Evolutionary conservation across 805 yeast genomes (phyloP).

Genomic region (Myxozyma lipomycoides): DNA sequence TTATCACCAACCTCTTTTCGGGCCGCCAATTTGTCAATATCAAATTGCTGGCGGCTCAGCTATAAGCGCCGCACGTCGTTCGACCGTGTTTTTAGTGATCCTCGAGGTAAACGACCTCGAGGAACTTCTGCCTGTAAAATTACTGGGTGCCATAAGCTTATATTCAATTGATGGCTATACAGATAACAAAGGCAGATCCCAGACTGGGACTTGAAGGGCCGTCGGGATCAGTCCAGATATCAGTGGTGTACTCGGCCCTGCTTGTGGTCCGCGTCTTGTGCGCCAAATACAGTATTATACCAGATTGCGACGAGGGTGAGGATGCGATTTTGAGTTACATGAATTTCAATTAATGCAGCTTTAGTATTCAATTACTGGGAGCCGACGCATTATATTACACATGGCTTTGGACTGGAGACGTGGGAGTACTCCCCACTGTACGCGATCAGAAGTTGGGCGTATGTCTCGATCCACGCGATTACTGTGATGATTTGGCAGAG

Average conservation of each 20-base stretch:
- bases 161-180: no score
- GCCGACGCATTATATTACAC: slow-evolving; percentile 70
- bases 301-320: slow-evolving; percentile 78
- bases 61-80: no score
- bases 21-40: no score
- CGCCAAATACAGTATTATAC: slow-evolving; percentile 60
- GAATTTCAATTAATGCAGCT: not conserved
- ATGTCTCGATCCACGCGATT: slow-evolving; percentile 48
- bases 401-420: slow-evolving; percentile 88
- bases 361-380: slow-evolving; percentile 85
- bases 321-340: not conserved
- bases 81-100: no score
- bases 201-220: slow-evolving; percentile 3
- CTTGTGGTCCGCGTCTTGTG: slow-evolving; percentile 36
- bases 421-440: slow-evolving; percentile 94
- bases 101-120: no score
- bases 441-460: slow-evolving; percentile 84
- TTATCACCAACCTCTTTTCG: no score
- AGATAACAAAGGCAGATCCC: slow-evolving; percentile 2
- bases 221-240: not conserved
- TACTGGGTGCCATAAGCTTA: no score
- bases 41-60: no score
- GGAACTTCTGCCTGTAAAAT: no score
- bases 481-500: slow-evolving; percentile 26
- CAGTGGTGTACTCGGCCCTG: slow-evolving; percentile 24